A percentile compares a stretch with the other conserved stretches of the same genome.
phyloP scores from a whole-genome alignment of 176 grass and related monocot genomes.

The Oryza coarctata region DNA sequence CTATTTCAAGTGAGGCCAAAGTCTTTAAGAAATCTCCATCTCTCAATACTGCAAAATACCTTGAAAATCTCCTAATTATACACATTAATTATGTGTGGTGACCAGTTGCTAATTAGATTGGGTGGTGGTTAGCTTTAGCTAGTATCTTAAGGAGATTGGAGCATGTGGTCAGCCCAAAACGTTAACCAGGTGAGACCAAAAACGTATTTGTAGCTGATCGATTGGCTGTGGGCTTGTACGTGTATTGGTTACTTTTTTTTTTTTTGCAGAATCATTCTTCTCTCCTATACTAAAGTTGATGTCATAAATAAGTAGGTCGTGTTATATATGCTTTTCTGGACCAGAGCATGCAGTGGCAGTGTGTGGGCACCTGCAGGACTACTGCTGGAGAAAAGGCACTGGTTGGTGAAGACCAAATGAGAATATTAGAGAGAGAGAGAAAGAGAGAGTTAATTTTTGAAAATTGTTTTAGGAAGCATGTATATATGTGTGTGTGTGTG shows the following conservation, averaged over 20 bases:
- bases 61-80: too few relatives aligned
- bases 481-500: background rate
- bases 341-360: conserved; percentile 5
- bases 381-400: background rate
- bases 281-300: conserved; percentile 8
- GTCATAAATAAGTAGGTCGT: background rate
- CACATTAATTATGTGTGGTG: background rate
- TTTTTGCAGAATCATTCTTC: conserved; percentile 11
- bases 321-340: conserved; percentile 36
- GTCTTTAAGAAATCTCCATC: too few relatives aligned
- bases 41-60: too few relatives aligned
- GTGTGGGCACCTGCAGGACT: conserved; percentile 14
- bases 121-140: background rate
- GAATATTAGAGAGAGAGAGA: background rate
- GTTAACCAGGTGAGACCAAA: conserved; percentile 34
- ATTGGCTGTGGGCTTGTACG: background rate
- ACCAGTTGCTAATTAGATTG: background rate
- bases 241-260: background rate
- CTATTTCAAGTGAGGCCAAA: too few relatives aligned
- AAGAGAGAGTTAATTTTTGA: background rate
- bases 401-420: conserved; percentile 33
- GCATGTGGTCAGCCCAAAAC: conserved; percentile 38
- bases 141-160: background rate
- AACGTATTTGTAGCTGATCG: background rate
- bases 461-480: background rate